Evolutionary conservation across 768 basidiomycete genomes (phyloP), one percentile per base, ranked within the genome.

Genomic region (Boletus patriciae): DNA sequence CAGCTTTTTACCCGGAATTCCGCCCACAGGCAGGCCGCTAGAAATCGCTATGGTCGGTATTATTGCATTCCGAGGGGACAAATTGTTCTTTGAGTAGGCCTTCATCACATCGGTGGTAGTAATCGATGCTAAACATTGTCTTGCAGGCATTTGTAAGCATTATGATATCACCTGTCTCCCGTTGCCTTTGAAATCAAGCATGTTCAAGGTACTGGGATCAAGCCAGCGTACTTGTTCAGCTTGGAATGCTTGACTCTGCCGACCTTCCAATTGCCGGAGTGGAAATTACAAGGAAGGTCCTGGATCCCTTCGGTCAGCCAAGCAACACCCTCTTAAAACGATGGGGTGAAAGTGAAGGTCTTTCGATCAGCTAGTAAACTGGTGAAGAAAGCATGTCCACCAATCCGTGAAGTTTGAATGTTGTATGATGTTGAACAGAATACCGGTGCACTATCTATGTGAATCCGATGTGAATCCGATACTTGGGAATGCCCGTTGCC

Each of bases 41-140:
- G 68, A 75, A 34, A 69, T 80, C 5, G 76, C 79, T 0, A 62
- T 80, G 48, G 77, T 79, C 13, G 77, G 77, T 19, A 66, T 81
- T 19, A 70, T 80, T 25, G 77, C 77, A 12, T 76, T 81, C 46
- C 69, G 78, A 45, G 79, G 80, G n/a, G 78, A 81, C 60, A 79
- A 78, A 52, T 62, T 81, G 34, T 76, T 75, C 41, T 78, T 80
- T 60, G 80, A 81, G 75, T 79, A 65, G 21, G 48, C 15, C 13
- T 46, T 47, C 11, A n/a, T 51, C 29, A 37, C n/a, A n/a, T n/a
- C n/a, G n/a, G n/a, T 33, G 27, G 29, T 50, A 9, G n/a, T 10
- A 42, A 41, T 38, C 37, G 21, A 54, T 23, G 19, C 43, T 60
- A 31, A 46, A 31, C 16, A 4, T 45, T 18, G 34, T 41, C 16